Conservation (phyloP, 768 basidiomycete species). For the Mycena indigotica region DNA sequence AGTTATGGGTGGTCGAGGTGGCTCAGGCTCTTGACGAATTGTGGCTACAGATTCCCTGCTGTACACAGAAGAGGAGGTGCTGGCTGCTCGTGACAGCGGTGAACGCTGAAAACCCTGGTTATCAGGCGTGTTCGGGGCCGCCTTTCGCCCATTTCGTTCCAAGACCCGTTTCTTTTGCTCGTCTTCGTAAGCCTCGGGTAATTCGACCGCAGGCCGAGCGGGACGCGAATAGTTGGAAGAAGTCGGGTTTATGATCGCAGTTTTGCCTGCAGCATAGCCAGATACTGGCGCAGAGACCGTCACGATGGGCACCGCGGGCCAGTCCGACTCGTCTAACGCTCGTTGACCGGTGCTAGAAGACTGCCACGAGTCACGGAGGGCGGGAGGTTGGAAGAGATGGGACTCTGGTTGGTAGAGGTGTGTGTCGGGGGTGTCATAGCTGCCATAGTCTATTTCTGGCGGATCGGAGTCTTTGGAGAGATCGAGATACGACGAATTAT, state of each 20-base stretch:
- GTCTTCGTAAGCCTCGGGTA: constrained; percentile 38
- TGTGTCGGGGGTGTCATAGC: constrained; percentile 50
- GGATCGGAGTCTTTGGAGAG: constrained; percentile 25
- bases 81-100: constrained; percentile 11
- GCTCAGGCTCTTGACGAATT: not conserved
- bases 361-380: constrained; percentile 45
- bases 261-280: constrained; percentile 33
- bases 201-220: constrained; percentile 46
- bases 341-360: constrained; percentile 26
- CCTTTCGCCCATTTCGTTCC: constrained; percentile 55
- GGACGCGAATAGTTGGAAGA: constrained; percentile 68
- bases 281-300: constrained; percentile 52
- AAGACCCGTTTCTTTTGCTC: constrained; percentile 54
- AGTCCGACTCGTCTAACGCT: constrained; percentile 8
- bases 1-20: constrained; percentile 11
- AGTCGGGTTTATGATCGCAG: constrained; percentile 47
- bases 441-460: constrained; percentile 34
- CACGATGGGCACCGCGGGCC: constrained; percentile 49
- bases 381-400: constrained; percentile 29
- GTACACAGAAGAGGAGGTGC: constrained; percentile 17
- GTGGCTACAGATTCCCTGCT: constrained; percentile 8
- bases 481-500: constrained; percentile 37
- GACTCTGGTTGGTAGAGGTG: constrained; percentile 23
- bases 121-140: constrained; percentile 31
- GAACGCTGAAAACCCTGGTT: not conserved